Evolutionary conservation across 2,329 filamentous ascomycete genomes (phyloP).

Genomic region (Aspergillus candidus): DNA sequence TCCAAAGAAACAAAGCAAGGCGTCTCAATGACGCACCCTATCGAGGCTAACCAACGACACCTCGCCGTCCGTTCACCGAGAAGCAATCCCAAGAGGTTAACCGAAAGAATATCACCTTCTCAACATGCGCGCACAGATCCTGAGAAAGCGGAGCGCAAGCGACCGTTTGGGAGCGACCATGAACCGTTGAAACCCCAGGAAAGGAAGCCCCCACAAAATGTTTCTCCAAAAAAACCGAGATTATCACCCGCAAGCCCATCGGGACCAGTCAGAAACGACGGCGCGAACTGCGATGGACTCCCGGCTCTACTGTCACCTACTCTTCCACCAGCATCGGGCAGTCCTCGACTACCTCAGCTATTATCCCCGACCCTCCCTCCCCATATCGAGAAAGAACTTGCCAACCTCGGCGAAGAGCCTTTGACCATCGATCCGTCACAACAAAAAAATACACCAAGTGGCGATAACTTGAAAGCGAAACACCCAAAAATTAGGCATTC

Average conservation of each 20-base stretch:
- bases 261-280: constrained; percentile 17
- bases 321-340: constrained; percentile 38
- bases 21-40: constrained; percentile 9
- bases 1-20: constrained; percentile 18
- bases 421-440: constrained; percentile 12
- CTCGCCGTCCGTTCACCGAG: constrained; percentile 14
- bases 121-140: constrained; percentile 11
- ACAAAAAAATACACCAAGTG: constrained; percentile 13
- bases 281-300: constrained; percentile 22
- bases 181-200: constrained; percentile 13
- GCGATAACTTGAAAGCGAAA: constrained; percentile 17
- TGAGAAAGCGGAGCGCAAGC: constrained; percentile 22
- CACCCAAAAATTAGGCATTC: constrained; percentile 11
- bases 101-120: constrained; percentile 5
- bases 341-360: constrained; percentile 44
- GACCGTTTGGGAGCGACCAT: constrained; percentile 18
- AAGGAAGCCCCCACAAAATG: constrained; percentile 18
- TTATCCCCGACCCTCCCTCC: constrained; percentile 55
- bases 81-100: constrained; percentile 12
- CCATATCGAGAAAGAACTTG: constrained; percentile 50
- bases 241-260: constrained; percentile 34
- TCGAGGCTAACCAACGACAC: constrained; percentile 17
- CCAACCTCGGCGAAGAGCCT: constrained; percentile 35
- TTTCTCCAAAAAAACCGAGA: constrained; percentile 35
- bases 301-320: constrained; percentile 36